These are phyloP conservation scores for Phytophthora parvispora DNA, from an alignment of 352 stramenopile genomes.

Conservation along the genomic window DNA sequence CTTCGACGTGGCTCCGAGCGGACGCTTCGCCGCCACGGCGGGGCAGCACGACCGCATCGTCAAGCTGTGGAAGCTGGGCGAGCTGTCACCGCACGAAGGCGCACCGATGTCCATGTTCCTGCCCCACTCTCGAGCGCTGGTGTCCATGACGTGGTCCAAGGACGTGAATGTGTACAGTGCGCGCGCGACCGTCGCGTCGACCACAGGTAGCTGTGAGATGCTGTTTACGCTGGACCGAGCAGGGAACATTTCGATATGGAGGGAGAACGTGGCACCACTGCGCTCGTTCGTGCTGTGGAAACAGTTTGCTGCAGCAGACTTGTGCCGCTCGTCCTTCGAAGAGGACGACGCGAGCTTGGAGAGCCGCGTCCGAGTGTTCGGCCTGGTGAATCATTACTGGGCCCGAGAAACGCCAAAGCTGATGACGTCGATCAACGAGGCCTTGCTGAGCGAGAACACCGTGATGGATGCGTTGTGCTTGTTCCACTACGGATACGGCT, in stretches of 20 bases:
- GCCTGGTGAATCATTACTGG: slow-evolving; percentile 53
- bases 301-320: slow-evolving; percentile 52
- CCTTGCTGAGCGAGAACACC: slow-evolving; percentile 74
- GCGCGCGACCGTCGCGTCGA: slow-evolving; percentile 24
- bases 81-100: slow-evolving; percentile 62
- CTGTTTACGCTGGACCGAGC: slow-evolving; percentile 77
- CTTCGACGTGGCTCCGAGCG: slow-evolving; percentile 73
- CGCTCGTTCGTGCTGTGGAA: slow-evolving; percentile 84
- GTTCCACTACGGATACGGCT: slow-evolving; percentile 78
- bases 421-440: slow-evolving; percentile 54
- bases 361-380: slow-evolving; percentile 33
- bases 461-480: slow-evolving; percentile 74
- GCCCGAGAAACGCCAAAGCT: slow-evolving; percentile 29
- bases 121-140: slow-evolving; percentile 66
- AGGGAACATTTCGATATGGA: slow-evolving; percentile 82
- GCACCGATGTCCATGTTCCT: slow-evolving; percentile 71
- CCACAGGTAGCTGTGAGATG: slow-evolving; percentile 58
- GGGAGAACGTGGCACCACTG: slow-evolving; percentile 57
- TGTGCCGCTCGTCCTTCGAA: slow-evolving; percentile 25
- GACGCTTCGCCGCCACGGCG: slow-evolving; percentile 71
- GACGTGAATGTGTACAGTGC: slow-evolving; percentile 63
- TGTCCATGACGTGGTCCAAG: slow-evolving; percentile 65
- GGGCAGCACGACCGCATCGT: slow-evolving; percentile 71
- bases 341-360: slow-evolving; percentile 10
- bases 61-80: slow-evolving; percentile 73